Conservation (phyloP, 208 protist genomes). For the Wallacemonas rigidus region DNA sequence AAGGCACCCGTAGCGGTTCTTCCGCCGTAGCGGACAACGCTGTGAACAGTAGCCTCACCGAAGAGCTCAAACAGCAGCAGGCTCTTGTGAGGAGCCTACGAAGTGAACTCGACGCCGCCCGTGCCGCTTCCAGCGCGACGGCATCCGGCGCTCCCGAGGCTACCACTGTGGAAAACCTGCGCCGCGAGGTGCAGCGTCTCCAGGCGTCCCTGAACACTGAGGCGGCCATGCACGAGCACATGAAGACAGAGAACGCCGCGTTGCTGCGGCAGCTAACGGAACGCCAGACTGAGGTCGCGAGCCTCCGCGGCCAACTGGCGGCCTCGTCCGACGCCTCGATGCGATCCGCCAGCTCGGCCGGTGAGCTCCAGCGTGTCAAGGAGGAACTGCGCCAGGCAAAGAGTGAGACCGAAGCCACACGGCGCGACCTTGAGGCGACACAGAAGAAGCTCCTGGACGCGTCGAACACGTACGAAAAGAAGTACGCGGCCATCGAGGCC, state of each 20-base stretch:
- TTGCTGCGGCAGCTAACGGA: slow-evolving; percentile 9
- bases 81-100: slow-evolving; percentile 31
- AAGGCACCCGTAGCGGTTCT: slow-evolving; percentile 11
- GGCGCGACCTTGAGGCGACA: slow-evolving; percentile 24
- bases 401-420: slow-evolving; percentile 8
- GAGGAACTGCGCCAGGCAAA: slow-evolving; percentile 10
- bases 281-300: slow-evolving; percentile 32
- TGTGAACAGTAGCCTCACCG: slow-evolving; percentile 17
- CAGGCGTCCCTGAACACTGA: slow-evolving; percentile 44
- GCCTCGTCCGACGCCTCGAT: neutral
- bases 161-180: slow-evolving; percentile 39
- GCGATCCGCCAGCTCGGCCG: neutral
- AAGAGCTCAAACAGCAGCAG: slow-evolving; percentile 40
- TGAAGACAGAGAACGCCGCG: slow-evolving; percentile 30
- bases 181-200: slow-evolving; percentile 37
- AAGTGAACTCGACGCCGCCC: slow-evolving; percentile 28
- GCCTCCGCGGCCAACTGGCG: slow-evolving; percentile 22
- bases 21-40: slow-evolving; percentile 16
- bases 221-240: slow-evolving; percentile 52
- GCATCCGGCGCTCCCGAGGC: slow-evolving; percentile 24
- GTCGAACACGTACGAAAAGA: slow-evolving; percentile 39
- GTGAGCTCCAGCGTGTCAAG: slow-evolving; percentile 9
- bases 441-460: slow-evolving; percentile 28
- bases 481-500: slow-evolving; percentile 36
- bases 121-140: slow-evolving; percentile 15